Conservation (phyloP, 176 grass and related monocot genomes). For the Themeda triandra region DNA sequence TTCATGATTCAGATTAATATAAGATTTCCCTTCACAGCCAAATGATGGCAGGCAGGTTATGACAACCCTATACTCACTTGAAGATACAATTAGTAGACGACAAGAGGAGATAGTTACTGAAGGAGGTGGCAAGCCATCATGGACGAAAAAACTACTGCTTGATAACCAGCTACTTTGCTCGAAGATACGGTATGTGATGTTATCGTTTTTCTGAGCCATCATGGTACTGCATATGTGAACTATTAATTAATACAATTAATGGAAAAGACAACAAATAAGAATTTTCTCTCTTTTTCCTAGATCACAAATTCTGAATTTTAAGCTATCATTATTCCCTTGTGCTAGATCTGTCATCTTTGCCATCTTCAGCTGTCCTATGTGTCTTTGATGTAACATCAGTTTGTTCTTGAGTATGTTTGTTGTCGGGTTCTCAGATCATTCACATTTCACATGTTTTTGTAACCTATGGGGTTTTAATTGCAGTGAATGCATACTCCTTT, state of each 20-base stretch:
- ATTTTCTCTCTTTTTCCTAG: not conserved
- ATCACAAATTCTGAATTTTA: not conserved
- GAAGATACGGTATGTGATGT: slow-evolving; percentile 62
- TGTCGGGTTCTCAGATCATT: not conserved
- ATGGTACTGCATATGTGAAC: not conserved
- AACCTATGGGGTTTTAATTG: not conserved
- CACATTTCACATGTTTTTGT: not conserved
- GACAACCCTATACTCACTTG: slow-evolving; percentile 75
- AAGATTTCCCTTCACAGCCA: slow-evolving; percentile 3
- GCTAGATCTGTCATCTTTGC: not conserved
- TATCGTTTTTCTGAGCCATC: not conserved
- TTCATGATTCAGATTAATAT: not conserved
- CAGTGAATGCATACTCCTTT: not conserved
- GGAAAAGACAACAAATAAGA: not conserved
- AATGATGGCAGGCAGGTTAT: slow-evolving; percentile 45
- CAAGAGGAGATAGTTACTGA: slow-evolving; percentile 47
- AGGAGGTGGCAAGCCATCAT: slow-evolving; percentile 65
- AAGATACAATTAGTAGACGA: slow-evolving; percentile 72
- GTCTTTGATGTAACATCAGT: not conserved
- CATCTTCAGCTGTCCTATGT: not conserved
- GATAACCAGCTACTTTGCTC: slow-evolving; percentile 77
- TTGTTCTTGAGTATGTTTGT: not conserved
- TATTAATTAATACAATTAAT: not conserved
- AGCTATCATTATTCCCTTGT: not conserved
- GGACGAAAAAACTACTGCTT: slow-evolving; percentile 83